phyloP scores from a whole-genome alignment of 495 filamentous ascomycete species.

The Penicillium simplicissimum region DNA sequence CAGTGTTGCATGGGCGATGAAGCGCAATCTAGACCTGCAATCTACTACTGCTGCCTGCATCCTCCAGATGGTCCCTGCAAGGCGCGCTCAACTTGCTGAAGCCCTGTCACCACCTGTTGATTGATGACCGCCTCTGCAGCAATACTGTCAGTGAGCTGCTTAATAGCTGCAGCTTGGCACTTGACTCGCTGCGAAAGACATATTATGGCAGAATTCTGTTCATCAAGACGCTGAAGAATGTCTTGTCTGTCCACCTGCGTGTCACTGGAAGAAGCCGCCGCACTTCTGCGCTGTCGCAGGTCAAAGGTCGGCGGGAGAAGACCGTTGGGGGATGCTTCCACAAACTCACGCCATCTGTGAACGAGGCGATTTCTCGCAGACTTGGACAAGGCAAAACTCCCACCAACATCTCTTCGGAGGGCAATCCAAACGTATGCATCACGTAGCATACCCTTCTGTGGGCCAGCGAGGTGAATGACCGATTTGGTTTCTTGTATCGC shows the following conservation, averaged over 20 bases:
- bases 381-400: background rate
- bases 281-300: background rate
- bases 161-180: background rate
- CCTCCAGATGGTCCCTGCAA: background rate
- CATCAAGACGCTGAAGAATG: background rate
- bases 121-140: background rate
- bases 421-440: slow-evolving; percentile 6
- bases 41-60: background rate
- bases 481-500: background rate
- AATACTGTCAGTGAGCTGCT: background rate
- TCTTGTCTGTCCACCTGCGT: background rate
- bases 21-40: no score
- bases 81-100: background rate
- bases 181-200: background rate
- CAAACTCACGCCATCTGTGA: background rate
- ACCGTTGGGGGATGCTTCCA: background rate
- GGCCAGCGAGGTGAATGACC: background rate
- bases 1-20: no score
- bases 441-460: background rate
- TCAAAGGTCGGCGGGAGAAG: background rate
- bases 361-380: background rate
- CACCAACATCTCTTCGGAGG: background rate
- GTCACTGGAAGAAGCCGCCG: background rate
- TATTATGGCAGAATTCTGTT: background rate
- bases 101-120: background rate